Conservation (phyloP, 805 yeast genomes). For the Yamadazyma tumulicola region DNA sequence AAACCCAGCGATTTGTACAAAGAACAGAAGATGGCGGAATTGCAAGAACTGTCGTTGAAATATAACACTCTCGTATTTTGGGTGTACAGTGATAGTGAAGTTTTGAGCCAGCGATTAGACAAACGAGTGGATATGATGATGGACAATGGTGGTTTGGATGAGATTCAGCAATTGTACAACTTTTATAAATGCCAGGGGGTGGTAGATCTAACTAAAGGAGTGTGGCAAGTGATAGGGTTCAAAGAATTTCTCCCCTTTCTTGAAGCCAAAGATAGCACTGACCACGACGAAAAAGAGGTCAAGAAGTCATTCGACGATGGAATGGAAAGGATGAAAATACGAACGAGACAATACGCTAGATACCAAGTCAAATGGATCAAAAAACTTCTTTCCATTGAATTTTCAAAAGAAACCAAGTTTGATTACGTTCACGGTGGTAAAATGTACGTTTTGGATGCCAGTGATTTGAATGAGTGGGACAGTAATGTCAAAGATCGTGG, state of each 20-base stretch:
- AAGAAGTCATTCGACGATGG: slow-evolving; percentile 30
- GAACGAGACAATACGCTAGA: slow-evolving; percentile 84
- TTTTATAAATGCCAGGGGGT: slow-evolving; percentile 31
- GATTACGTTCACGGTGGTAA: slow-evolving; percentile 57
- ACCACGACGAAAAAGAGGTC: not conserved
- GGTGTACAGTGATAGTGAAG: slow-evolving; percentile 67
- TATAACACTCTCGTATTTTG: slow-evolving; percentile 72
- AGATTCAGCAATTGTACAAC: slow-evolving; percentile 57
- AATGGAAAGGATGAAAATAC: slow-evolving; percentile 71
- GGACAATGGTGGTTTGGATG: slow-evolving; percentile 61
- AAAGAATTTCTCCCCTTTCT: slow-evolving; percentile 83
- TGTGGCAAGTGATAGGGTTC: slow-evolving; percentile 95
- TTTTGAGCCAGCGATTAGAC: slow-evolving; percentile 64
- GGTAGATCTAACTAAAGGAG: slow-evolving; percentile 65
- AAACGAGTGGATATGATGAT: slow-evolving; percentile 83
- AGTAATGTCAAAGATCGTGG: slow-evolving; percentile 57
- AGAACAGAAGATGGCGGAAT: slow-evolving; percentile 48
- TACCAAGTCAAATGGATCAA: slow-evolving; percentile 89
- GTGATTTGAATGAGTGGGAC: slow-evolving; percentile 64
- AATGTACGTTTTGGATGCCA: slow-evolving; percentile 70
- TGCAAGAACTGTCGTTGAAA: slow-evolving; percentile 46
- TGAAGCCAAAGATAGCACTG: not conserved
- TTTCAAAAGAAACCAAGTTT: slow-evolving; percentile 44
- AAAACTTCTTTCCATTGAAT: slow-evolving; percentile 61
- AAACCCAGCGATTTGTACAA: slow-evolving; percentile 69